Evolutionary conservation across 805 yeast genomes (phyloP).

Genomic region (Metschnikowia aberdeeniae): DNA sequence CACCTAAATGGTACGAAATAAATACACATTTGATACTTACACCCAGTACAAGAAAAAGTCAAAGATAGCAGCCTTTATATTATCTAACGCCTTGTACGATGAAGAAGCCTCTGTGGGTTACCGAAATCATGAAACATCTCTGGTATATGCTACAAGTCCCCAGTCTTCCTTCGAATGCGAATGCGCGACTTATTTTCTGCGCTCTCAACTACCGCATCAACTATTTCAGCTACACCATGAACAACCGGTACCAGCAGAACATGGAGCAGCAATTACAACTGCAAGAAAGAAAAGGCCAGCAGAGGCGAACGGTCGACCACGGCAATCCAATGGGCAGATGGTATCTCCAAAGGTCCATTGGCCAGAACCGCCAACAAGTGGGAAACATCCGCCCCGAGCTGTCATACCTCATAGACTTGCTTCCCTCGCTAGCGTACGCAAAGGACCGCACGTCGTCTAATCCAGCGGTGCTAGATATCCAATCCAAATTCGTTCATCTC

Average conservation of each 20-base stretch:
- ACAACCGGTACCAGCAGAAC: constrained; percentile 21
- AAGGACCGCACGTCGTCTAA: constrained; percentile 26
- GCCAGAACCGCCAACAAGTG: constrained; percentile 39
- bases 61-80: too few relatives aligned
- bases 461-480: constrained; percentile 55
- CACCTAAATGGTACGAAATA: too few relatives aligned
- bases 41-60: too few relatives aligned
- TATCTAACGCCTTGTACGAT: too few relatives aligned
- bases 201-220: too few relatives aligned
- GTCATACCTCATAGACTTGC: constrained; percentile 55
- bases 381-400: constrained; percentile 67
- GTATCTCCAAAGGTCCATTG: constrained; percentile 43
- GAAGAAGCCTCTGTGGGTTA: too few relatives aligned
- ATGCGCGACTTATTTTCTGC: too few relatives aligned
- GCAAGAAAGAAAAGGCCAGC: constrained; percentile 49
- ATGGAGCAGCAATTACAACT: constrained; percentile 41
- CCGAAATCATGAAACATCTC: too few relatives aligned
- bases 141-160: too few relatives aligned
- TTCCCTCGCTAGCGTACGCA: constrained; percentile 62
- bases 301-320: constrained; percentile 72
- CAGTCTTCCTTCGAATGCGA: too few relatives aligned
- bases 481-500: constrained; percentile 82
- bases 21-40: too few relatives aligned
- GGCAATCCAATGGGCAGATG: constrained; percentile 71
- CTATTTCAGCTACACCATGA: background rate